These are phyloP conservation scores for Pseudohalonectria lignicola DNA, from an alignment of 2,329 filamentous ascomycete species.

Conservation along the genomic window DNA sequence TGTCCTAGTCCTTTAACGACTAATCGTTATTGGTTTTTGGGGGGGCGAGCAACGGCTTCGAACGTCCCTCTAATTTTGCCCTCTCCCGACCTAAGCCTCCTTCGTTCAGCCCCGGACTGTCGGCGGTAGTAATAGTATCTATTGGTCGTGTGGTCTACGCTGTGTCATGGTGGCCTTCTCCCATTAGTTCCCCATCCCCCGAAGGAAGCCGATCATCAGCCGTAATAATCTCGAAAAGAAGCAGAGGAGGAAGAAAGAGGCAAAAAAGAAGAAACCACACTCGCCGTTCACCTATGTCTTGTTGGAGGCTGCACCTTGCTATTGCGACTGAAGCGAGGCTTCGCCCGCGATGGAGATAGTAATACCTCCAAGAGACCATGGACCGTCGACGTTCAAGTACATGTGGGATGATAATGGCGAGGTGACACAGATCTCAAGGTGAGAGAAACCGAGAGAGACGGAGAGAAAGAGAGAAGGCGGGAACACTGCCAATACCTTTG, in stretches of 20 bases:
- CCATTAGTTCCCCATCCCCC: neutral
- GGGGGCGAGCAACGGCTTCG: too few species aligned
- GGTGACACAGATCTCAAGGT: slow-evolving; percentile 9
- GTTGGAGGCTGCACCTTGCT: neutral
- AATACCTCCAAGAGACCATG: slow-evolving; percentile 16
- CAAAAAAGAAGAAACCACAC: too few species aligned
- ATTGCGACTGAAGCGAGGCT: neutral
- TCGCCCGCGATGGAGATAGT: slow-evolving; percentile 15
- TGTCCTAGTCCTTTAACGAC: too few species aligned
- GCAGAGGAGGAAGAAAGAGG: too few species aligned
- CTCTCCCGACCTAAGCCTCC: too few species aligned
- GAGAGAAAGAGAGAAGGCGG: neutral
- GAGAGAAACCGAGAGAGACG: neutral
- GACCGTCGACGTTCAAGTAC: slow-evolving; percentile 13
- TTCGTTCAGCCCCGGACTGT: too few species aligned
- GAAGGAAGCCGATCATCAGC: neutral
- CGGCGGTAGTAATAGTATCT: neutral
- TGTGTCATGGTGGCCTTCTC: neutral
- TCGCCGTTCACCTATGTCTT: neutral
- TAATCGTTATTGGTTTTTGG: too few species aligned
- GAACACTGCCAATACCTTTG: too few species aligned
- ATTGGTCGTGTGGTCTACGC: neutral
- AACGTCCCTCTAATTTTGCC: too few species aligned
- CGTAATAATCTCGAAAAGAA: too few species aligned
- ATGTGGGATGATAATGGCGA: slow-evolving; percentile 17